Conservation (phyloP, 345 rosid genomes). For the Clausena lansium region DNA sequence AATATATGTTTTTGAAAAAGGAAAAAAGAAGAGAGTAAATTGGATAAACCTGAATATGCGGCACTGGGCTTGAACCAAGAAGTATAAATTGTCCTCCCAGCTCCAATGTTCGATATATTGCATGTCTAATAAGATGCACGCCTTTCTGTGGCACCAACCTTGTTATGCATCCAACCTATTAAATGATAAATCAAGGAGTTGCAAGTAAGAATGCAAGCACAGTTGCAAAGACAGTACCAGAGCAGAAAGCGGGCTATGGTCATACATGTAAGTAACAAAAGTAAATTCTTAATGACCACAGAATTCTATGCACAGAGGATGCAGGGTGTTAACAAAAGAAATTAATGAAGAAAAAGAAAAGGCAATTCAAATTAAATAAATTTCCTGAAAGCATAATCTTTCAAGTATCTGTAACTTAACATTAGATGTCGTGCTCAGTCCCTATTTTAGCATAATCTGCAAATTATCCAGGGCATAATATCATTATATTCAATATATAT, state of each 20-base stretch:
- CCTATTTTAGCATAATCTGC: background rate
- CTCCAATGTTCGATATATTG: slow-evolving; percentile 85
- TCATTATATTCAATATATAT: too few relatives aligned
- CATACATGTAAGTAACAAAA: background rate
- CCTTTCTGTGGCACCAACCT: slow-evolving; percentile 98
- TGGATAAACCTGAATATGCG: slow-evolving; percentile 75
- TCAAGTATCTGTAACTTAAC: background rate
- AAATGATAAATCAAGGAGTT: background rate
- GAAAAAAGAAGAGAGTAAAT: background rate
- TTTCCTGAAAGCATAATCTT: background rate
- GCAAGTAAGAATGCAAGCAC: background rate
- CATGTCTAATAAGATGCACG: slow-evolving; percentile 93
- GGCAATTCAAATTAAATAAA: background rate
- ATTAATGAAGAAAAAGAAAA: background rate
- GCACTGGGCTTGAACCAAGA: slow-evolving; percentile 95
- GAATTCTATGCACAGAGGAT: background rate
- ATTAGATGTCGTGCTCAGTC: background rate
- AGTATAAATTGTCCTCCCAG: slow-evolving; percentile 94
- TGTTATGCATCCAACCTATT: slow-evolving; percentile 93
- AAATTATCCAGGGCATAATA: too few relatives aligned
- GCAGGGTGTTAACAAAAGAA: background rate
- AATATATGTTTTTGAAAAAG: background rate
- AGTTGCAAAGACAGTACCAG: background rate
- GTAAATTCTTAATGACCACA: too few relatives aligned
- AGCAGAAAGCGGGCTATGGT: background rate